Conservation (phyloP, 2,329 filamentous ascomycete species). For the Nothophaeocryptopus gaeumannii region DNA sequence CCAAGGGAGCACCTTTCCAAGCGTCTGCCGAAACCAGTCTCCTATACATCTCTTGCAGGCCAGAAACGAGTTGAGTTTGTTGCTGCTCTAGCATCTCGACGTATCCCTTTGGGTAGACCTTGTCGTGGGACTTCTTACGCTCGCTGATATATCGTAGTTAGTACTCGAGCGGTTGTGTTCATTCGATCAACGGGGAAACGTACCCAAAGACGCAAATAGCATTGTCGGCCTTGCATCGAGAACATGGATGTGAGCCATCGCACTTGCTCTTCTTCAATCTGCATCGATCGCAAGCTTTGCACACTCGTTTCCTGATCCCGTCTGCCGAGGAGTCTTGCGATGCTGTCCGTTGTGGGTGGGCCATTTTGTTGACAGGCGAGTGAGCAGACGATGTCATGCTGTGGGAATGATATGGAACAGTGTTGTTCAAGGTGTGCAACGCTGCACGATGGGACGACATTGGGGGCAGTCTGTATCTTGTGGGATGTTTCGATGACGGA, state of each 20-base stretch:
- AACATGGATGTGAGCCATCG: slow-evolving; percentile 61
- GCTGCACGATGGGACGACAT: slow-evolving; percentile 21
- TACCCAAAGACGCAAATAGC: slow-evolving; percentile 62
- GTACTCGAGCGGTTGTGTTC: background rate
- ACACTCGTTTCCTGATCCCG: slow-evolving; percentile 56
- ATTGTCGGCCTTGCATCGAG: slow-evolving; percentile 62
- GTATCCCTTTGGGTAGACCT: slow-evolving; percentile 66
- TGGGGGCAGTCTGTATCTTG: background rate
- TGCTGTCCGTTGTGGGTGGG: slow-evolving; percentile 23
- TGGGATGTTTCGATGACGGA: background rate
- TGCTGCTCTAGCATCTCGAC: slow-evolving; percentile 67
- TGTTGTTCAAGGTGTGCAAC: slow-evolving; percentile 18
- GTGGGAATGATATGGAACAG: slow-evolving; percentile 24
- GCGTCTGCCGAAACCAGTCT: slow-evolving; percentile 51
- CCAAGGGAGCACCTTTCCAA: slow-evolving; percentile 56
- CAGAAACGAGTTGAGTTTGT: slow-evolving; percentile 60
- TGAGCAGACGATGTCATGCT: slow-evolving; percentile 20
- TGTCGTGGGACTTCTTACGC: slow-evolving; percentile 64
- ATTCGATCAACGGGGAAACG: slow-evolving; percentile 2
- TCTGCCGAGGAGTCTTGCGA: slow-evolving; percentile 30
- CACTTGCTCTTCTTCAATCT: slow-evolving; percentile 67
- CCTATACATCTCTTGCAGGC: slow-evolving; percentile 60
- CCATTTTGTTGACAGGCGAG: slow-evolving; percentile 25
- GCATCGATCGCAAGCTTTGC: slow-evolving; percentile 66
- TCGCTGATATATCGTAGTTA: slow-evolving; percentile 38